Evolutionary conservation across 2,329 filamentous ascomycete species (phyloP), one percentile per base, ranked within the genome.

Genomic region (Colletotrichum sidae): DNA sequence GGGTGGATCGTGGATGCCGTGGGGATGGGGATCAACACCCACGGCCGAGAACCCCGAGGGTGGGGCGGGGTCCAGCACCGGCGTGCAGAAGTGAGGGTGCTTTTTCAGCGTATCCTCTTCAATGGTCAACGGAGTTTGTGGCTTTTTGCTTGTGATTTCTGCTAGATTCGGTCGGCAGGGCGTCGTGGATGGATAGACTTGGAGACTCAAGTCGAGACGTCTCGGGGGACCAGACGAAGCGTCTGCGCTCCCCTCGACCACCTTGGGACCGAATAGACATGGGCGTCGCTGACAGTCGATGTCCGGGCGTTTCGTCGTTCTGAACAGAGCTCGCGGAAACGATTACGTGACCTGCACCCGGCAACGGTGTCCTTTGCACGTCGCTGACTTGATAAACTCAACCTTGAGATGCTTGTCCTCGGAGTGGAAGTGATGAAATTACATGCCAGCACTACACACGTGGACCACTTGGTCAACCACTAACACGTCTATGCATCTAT

Each of bases 1-100:
- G 70, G 67, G 65, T 6, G 74, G 75, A n/a, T 77, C 77, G 1
- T 86, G 84, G 83, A 77, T 84, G 75, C 78, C 83, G 3, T 86
- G 83, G 82, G 78, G 74, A 34, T 83, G 83, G 82, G 55, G 63
- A 35, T 65, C 55, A 37, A 60, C 65, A 56, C 69, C 53, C 38
- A 67, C 42, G 67, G 64, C 41, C 54, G 72, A 72, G 38, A 68
- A 51, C 33, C 67, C 60, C 38, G 68, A 68, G n/a, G 49, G 63
- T 41, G 75, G 25, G 25, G 25, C 25, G 25, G 25, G 73, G 52
- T 72, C 70, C 65, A 82, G 77, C 69, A 79, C 81, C 8, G 78
- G 78, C n/a, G 73, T 76, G 57, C 78, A 81, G 61, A 71, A 72
- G 64, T 75, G 65, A 64, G 57, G 7, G 25, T 37, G 58, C 53